These are phyloP conservation scores for Teratosphaeria gauchensis DNA, from an alignment of 2,329 filamentous ascomycete genomes.

Conservation along the genomic window DNA sequence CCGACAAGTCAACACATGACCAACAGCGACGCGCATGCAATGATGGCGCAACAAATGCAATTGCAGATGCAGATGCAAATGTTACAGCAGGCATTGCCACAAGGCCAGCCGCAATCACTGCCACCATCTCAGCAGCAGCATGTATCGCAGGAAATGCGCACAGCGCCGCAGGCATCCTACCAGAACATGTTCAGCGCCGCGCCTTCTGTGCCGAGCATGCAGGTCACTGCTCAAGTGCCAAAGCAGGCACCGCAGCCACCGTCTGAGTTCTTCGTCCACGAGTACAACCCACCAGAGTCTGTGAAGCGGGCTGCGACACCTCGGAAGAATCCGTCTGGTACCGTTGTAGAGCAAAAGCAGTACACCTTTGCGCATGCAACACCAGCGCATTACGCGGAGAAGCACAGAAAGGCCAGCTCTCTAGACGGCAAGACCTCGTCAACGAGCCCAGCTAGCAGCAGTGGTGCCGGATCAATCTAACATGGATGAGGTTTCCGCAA, in stretches of 20 bases:
- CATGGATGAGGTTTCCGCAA: not conserved
- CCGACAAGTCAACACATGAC: slow-evolving; percentile 15
- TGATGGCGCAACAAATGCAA: slow-evolving; percentile 10
- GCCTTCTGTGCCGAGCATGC: slow-evolving; percentile 8
- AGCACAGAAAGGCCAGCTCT: slow-evolving; percentile 13
- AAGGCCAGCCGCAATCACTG: not conserved
- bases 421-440: not conserved
- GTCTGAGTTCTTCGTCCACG: slow-evolving; percentile 35
- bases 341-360: slow-evolving; percentile 28
- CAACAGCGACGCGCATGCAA: slow-evolving; percentile 12
- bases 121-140: not conserved
- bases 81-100: slow-evolving; percentile 7
- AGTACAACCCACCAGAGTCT: slow-evolving; percentile 38
- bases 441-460: slow-evolving; percentile 4
- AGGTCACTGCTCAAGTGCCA: slow-evolving; percentile 20
- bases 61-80: slow-evolving; percentile 16
- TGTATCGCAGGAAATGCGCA: slow-evolving; percentile 1
- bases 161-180: slow-evolving; percentile 5
- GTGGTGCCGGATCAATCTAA: not conserved
- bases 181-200: slow-evolving; percentile 12
- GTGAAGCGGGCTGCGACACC: slow-evolving; percentile 24
- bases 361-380: slow-evolving; percentile 41
- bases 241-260: slow-evolving; percentile 21
- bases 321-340: slow-evolving; percentile 14
- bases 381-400: slow-evolving; percentile 32